Base-by-base conservation (phyloP, 768 basidiomycete species). In the Botryobasidium botryosum region DNA sequence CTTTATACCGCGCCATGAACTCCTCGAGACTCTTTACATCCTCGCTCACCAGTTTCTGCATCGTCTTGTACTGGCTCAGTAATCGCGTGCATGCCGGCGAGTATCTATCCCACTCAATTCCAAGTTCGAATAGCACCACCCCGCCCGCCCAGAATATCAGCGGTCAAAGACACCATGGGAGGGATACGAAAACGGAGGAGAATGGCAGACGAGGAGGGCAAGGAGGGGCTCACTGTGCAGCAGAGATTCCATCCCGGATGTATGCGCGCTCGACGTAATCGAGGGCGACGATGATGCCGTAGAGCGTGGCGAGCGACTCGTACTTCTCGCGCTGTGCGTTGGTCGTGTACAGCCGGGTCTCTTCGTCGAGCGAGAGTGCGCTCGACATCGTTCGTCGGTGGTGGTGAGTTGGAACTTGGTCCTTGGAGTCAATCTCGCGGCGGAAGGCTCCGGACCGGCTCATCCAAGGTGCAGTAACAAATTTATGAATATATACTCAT, bases 261-360 rank as follows among this genome's bases (percentile, higher is more conserved):
- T 92, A 97, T 1, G 90, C 92, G 33, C 88, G 71, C 60, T 99
- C 92, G 20, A 96, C 78, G 57, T 91, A 96, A 55, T 97, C 90
- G 8, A 99, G 66, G 2, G 82, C 74, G 37, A 91, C 80, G 47
- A 94, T 75, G 54, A 99, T 84, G 6, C 86, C 83, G 54, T 82
- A 99, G 5, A 99, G 67, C 3, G 87, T 97, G 0, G 86, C 81
- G 15, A 90, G 68, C 8, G 82, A 78, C 56, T 81, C 88, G 54
- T 79, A 80, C 55, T 77, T 78, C 58, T 96, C 94, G 40, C 92
- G 68, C 55, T 94, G 88, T 5, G 82, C 70, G 56, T 92, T 92
- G 24, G 74, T 85, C 12, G 71, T 76, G 65, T 85, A 86, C 10
- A 94, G 66, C 27, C 91, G 73, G 6, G 80, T 88, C 59, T 96